These are phyloP conservation scores for Hirsutella thompsonii DNA, from an alignment of 2,329 filamentous ascomycete genomes.

Conservation along the genomic window DNA sequence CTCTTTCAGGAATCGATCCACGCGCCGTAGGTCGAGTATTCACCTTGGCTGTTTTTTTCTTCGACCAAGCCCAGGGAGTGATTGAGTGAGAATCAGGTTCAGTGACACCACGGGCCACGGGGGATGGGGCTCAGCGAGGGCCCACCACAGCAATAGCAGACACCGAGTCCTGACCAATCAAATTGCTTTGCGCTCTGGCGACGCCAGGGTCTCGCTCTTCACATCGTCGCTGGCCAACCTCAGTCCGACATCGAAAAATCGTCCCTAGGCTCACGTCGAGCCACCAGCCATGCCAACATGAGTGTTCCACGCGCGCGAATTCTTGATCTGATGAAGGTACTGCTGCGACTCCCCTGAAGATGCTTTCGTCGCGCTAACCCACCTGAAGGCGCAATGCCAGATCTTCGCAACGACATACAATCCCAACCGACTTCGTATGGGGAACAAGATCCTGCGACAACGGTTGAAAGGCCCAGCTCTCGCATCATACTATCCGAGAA, in stretches of 20 bases:
- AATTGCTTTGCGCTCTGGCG: background rate
- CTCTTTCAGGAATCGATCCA: too few species aligned
- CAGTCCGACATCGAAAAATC: conserved; percentile 14
- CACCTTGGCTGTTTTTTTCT: too few species aligned
- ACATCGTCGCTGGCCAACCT: conserved; percentile 5
- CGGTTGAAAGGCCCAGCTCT: conserved; percentile 73
- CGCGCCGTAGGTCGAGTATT: too few species aligned
- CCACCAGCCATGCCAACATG: conserved; percentile 33
- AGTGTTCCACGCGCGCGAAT: conserved; percentile 48
- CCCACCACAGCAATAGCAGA: too few species aligned
- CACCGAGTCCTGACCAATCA: too few species aligned
- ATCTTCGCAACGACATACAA: conserved; percentile 90
- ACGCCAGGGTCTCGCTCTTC: conserved; percentile 3
- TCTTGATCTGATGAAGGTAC: conserved; percentile 68
- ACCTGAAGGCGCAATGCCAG: conserved; percentile 67
- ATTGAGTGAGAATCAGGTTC: too few species aligned
- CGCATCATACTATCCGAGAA: conserved; percentile 79
- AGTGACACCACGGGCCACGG: too few species aligned
- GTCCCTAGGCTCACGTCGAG: conserved; percentile 9
- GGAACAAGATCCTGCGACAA: conserved; percentile 86
- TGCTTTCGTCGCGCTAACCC: conserved; percentile 9
- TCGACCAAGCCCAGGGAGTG: too few species aligned
- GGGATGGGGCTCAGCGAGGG: too few species aligned
- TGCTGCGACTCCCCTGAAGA: background rate
- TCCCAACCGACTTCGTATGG: conserved; percentile 66